Evolutionary conservation across 2,329 filamentous ascomycete species (phyloP).

Genomic region (Ascochyta viciae-villosae): DNA sequence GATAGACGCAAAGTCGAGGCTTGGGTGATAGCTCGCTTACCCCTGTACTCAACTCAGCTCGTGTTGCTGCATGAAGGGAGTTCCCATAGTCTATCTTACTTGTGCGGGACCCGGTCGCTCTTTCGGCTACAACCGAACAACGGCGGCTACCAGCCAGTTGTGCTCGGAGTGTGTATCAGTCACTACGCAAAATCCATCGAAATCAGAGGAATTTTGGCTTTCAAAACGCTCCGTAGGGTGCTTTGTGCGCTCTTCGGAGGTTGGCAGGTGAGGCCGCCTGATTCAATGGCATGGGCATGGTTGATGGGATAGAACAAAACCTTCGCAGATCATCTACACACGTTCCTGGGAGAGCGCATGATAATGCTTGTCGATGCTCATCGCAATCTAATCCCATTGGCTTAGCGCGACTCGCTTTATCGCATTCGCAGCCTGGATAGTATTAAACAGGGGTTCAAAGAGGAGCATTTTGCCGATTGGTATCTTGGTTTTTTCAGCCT

Average conservation of each 20-base stretch:
- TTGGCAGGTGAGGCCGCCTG: neutral
- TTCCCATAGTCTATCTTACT: neutral
- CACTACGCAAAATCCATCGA: neutral
- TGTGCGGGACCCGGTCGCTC: neutral
- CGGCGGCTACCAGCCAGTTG: neutral
- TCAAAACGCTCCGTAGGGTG: neutral
- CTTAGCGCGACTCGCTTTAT: neutral
- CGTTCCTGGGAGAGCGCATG: neutral
- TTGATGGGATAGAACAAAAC: neutral
- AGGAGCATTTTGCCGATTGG: neutral
- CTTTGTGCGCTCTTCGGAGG: neutral
- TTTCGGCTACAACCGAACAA: neutral
- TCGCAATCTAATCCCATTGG: neutral
- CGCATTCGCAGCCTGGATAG: neutral
- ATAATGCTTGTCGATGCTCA: neutral
- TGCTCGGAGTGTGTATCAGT: neutral
- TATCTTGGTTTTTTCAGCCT: conserved; percentile 33
- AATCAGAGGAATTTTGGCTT: too few species aligned
- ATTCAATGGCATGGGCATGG: neutral
- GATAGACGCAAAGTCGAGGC: neutral
- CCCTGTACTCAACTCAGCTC: neutral
- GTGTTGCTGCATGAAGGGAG: neutral
- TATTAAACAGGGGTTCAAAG: neutral
- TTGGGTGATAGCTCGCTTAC: neutral
- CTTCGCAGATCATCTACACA: neutral